phyloP scores from a whole-genome alignment of 257 asterid species.

The Rubia yunnanensis region DNA sequence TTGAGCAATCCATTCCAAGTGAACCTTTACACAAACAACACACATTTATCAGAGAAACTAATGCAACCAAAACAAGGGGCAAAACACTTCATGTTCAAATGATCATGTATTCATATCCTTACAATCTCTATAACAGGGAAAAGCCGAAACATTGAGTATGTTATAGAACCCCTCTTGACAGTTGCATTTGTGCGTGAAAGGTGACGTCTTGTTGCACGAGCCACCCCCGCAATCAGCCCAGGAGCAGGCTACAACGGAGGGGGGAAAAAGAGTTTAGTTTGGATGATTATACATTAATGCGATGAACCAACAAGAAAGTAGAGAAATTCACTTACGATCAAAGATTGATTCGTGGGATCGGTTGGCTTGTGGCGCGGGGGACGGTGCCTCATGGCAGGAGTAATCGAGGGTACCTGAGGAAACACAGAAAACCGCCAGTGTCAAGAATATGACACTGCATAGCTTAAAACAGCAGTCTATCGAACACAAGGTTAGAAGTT shows the following conservation, averaged over 20 bases:
- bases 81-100: not conserved
- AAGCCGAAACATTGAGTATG: constrained; percentile 44
- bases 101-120: constrained; percentile 17
- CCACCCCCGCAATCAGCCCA: constrained; percentile 72
- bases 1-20: constrained; percentile 42
- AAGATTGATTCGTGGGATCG: constrained; percentile 27
- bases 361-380: constrained; percentile 28
- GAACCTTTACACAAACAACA: constrained; percentile 35
- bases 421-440: not conserved
- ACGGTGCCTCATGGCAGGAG: constrained; percentile 26
- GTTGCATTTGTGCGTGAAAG: constrained; percentile 30
- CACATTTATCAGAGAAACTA: not conserved
- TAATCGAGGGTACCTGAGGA: constrained; percentile 42
- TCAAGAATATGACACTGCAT: not conserved
- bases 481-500: not conserved
- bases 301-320: not conserved
- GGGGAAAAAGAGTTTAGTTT: not conserved
- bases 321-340: constrained; percentile 38
- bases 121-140: constrained; percentile 63
- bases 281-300: not conserved
- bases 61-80: not conserved
- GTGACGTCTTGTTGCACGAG: constrained; percentile 42
- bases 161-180: constrained; percentile 53
- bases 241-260: constrained; percentile 32
- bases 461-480: not conserved